Base-by-base conservation (phyloP, 2,329 filamentous ascomycete genomes). In the Fusarium floridanum region DNA sequence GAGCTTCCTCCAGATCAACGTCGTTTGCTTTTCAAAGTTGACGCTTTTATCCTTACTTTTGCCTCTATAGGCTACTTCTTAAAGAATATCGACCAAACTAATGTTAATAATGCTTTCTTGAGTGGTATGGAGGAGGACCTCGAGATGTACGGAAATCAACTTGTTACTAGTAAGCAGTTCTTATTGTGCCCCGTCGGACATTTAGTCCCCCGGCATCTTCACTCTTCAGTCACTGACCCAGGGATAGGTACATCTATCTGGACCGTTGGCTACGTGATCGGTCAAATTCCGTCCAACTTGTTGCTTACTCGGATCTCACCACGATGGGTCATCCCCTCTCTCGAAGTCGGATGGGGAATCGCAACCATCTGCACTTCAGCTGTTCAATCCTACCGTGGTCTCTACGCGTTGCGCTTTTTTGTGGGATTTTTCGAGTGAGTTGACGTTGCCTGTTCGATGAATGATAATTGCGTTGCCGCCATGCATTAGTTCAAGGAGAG, bases 81-180 rank as follows among this genome's bases (percentile, higher is more conserved):
- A 16, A 81, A 81, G 50, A 79, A 80, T 34, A 76, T 86, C 7
- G 84, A 85, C 63, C 82, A 83, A 50, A 80, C 79, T 10, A 85
- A 85, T 66, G 72, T 85, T 50, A 82, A 81, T 36, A 85, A 85
- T 77, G 83, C 83, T 14, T 75, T 53, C 37, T 57, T 75, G 2
- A 72, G 69, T 14, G 72, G 72, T n/a, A 75, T 75, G 72, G 55
- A 73, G 29, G 71, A 75, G 61, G 72, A 75, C n/a, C 64, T 75
- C 6, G 27, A 36, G 16, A 69, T 73, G 66, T 67, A 43, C 41
- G 72, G 72, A 6, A 73, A 75, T 32, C 34, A 75, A 11, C 61
- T 75, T 17, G 71, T 75, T 5, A 73, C 72, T 7, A 73, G 67
- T 75, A 65, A 6, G 72, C 55, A 10, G 17, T 32, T 57, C 17